phyloP scores from a whole-genome alignment of 768 basidiomycete species.

The Mycena albidolilacea region DNA sequence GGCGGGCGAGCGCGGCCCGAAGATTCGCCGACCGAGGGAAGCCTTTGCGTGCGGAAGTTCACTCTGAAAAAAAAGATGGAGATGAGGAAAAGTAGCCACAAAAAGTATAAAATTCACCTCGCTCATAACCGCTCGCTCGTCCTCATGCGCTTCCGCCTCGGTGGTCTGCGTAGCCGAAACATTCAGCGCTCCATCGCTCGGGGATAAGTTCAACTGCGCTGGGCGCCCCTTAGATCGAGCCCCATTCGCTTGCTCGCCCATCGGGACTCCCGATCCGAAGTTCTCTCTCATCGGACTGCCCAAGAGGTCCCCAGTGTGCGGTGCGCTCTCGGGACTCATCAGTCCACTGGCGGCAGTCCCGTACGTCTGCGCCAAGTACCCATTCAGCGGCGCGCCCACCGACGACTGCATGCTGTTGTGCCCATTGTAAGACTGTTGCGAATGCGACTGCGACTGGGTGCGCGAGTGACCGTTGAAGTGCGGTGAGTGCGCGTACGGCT shows the following conservation, averaged over 20 bases:
- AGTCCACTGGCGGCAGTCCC: conserved; percentile 29
- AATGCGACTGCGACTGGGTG: conserved; percentile 59
- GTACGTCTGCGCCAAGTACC: conserved; percentile 43
- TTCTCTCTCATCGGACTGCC: conserved; percentile 27
- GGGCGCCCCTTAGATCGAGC: conserved; percentile 60
- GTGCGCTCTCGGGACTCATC: conserved; percentile 48
- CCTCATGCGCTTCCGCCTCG: conserved; percentile 56
- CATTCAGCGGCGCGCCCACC: conserved; percentile 37
- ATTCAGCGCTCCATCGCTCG: conserved; percentile 73
- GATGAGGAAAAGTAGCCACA: neutral
- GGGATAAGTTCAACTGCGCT: conserved; percentile 67
- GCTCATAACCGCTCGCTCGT: conserved; percentile 74
- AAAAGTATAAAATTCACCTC: conserved; percentile 65
- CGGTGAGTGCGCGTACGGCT: conserved; percentile 40
- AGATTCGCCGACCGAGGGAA: conserved; percentile 66
- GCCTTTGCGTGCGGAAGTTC: conserved; percentile 57
- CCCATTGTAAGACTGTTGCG: conserved; percentile 62
- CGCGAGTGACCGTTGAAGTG: conserved; percentile 52
- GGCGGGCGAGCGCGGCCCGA: conserved; percentile 54
- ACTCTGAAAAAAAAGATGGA: conserved; percentile 54
- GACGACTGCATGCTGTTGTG: conserved; percentile 42
- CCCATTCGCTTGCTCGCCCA: conserved; percentile 31
- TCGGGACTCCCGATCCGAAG: conserved; percentile 36
- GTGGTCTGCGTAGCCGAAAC: conserved; percentile 54
- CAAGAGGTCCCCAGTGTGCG: conserved; percentile 35